Evolutionary conservation across 225 moss, liverwort and hornwort species (phyloP).

Genomic region (Pseudisothecium myosuroides): DNA sequence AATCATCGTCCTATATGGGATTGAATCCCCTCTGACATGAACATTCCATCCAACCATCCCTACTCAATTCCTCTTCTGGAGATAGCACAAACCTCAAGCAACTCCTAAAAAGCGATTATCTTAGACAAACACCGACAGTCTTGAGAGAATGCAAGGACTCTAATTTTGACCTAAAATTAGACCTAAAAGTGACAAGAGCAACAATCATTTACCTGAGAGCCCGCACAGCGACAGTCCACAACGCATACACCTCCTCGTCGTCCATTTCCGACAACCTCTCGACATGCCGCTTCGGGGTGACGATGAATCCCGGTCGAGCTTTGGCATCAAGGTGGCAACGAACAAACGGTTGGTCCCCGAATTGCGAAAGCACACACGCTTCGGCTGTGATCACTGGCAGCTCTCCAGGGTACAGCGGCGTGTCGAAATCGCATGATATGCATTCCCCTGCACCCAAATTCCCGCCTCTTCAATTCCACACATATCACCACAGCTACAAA

Average conservation of each 20-base stretch:
- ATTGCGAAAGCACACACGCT: background rate
- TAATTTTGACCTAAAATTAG: background rate
- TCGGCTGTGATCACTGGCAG: background rate
- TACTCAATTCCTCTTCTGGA: background rate
- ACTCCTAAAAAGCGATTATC: background rate
- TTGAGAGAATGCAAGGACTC: background rate
- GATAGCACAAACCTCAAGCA: background rate
- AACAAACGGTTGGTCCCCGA: background rate
- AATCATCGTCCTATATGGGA: background rate
- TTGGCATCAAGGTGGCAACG: slow-evolving; percentile 12
- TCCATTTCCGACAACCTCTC: slow-evolving; percentile 6
- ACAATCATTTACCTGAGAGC: background rate
- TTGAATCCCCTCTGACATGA: background rate
- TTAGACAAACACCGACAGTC: background rate
- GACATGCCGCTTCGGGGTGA: slow-evolving; percentile 4
- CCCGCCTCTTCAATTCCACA: background rate
- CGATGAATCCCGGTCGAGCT: background rate
- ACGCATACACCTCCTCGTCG: background rate
- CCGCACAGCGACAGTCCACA: background rate
- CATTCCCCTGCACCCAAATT: background rate
- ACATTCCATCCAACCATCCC: background rate
- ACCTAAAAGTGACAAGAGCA: background rate
- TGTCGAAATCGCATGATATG: background rate
- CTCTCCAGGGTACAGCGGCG: background rate
- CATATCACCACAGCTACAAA: background rate